Conservation (phyloP, 805 yeast species). For the Suhomyces prunicola region DNA sequence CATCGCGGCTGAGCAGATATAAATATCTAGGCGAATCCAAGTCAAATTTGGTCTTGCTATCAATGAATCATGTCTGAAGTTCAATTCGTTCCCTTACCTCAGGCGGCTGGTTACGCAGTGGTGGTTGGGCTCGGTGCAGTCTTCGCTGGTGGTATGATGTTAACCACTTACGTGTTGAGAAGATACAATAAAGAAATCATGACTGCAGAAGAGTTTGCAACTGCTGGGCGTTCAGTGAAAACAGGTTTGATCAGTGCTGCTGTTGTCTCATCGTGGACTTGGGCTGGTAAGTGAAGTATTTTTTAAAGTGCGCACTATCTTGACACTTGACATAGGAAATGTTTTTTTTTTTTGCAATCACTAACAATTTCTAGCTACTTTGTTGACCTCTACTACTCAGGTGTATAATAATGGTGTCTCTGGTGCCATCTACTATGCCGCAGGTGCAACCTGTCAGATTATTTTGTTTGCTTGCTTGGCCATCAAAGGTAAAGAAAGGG, state of each 20-base stretch:
- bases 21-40: background rate
- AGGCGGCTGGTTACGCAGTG: slow-evolving; percentile 85
- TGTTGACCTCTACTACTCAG: slow-evolving; percentile 72
- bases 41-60: slow-evolving; percentile 4
- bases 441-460: slow-evolving; percentile 90
- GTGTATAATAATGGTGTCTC: slow-evolving; percentile 72
- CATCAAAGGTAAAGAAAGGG: slow-evolving; percentile 81
- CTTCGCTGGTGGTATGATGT: slow-evolving; percentile 76
- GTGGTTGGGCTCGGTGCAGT: slow-evolving; percentile 85
- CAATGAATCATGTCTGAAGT: slow-evolving; percentile 11
- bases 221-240: slow-evolving; percentile 87
- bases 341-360: slow-evolving; percentile 9
- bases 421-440: slow-evolving; percentile 82
- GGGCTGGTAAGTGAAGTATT: slow-evolving; percentile 35
- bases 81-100: slow-evolving; percentile 45
- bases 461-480: slow-evolving; percentile 83
- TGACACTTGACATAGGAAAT: background rate
- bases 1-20: background rate
- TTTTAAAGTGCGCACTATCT: background rate
- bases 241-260: slow-evolving; percentile 85
- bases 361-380: slow-evolving; percentile 41
- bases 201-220: slow-evolving; percentile 90
- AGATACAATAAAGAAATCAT: slow-evolving; percentile 82
- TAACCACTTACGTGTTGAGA: slow-evolving; percentile 64
- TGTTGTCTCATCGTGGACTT: slow-evolving; percentile 91